A percentile compares a stretch with the other conserved stretches of the same genome.
Conservation (phyloP, 768 basidiomycete species). For the Agaricus subrufescens region DNA sequence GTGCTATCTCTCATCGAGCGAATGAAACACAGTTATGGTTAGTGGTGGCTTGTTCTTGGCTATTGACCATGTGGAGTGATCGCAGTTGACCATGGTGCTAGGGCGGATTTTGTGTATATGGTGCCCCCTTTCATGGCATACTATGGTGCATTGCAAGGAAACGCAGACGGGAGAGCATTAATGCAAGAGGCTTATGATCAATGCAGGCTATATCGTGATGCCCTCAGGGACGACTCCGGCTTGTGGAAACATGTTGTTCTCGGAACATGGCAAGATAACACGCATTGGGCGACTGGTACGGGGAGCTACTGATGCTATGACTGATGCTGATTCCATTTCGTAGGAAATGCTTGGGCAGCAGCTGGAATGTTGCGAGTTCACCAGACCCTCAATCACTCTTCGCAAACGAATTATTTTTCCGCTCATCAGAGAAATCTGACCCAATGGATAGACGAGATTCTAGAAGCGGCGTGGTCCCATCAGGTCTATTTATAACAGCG, state of each 20-base stretch:
- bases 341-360: conserved; percentile 66
- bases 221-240: conserved; percentile 39
- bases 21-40: conserved; percentile 53
- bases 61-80: not conserved
- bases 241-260: conserved; percentile 55
- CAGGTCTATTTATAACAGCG: conserved; percentile 28
- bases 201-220: conserved; percentile 50
- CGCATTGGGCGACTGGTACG: conserved; percentile 56
- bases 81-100: conserved; percentile 14
- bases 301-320: not conserved
- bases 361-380: conserved; percentile 60
- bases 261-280: conserved; percentile 40
- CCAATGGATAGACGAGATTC: conserved; percentile 52
- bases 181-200: conserved; percentile 53
- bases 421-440: conserved; percentile 39
- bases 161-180: conserved; percentile 25
- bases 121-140: conserved; percentile 65
- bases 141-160: conserved; percentile 46
- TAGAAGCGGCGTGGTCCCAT: conserved; percentile 34
- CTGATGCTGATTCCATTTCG: not conserved
- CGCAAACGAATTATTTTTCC: conserved; percentile 29
- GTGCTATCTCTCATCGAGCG: conserved; percentile 56
- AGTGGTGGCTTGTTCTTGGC: not conserved
- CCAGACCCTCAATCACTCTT: conserved; percentile 44
- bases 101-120: conserved; percentile 61